phyloP scores from a whole-genome alignment of 2,329 filamentous ascomycete genomes.

The Diaporthe sp. region DNA sequence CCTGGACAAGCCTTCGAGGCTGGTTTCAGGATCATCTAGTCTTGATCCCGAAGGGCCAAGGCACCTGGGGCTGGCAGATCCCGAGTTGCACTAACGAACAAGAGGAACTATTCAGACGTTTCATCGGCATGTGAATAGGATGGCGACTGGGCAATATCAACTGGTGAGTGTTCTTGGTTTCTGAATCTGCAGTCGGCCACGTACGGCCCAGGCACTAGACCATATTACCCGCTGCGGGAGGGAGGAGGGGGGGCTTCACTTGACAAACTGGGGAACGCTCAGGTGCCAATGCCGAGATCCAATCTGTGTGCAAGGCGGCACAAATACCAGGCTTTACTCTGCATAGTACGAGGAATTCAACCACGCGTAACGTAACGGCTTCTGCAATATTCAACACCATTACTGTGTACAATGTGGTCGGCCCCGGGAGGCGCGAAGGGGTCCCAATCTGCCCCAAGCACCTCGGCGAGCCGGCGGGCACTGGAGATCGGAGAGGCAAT shows the following conservation, averaged over 20 bases:
- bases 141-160: background rate
- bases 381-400: background rate
- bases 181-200: background rate
- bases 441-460: background rate
- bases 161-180: background rate
- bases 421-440: background rate
- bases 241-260: background rate
- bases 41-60: conserved; percentile 11
- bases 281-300: background rate
- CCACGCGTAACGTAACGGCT: background rate
- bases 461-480: background rate
- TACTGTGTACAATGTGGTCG: background rate
- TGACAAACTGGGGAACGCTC: background rate
- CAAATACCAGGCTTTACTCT: background rate
- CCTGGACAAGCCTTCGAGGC: conserved; percentile 5
- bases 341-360: background rate
- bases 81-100: background rate
- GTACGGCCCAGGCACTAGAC: background rate
- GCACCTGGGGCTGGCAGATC: conserved; percentile 9
- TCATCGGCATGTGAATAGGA: background rate
- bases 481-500: background rate
- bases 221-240: background rate
- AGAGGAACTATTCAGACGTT: background rate
- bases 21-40: conserved; percentile 15
- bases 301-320: background rate